Base-by-base conservation (phyloP, 805 yeast species). In the Kodamaea hsintzibuensis region DNA sequence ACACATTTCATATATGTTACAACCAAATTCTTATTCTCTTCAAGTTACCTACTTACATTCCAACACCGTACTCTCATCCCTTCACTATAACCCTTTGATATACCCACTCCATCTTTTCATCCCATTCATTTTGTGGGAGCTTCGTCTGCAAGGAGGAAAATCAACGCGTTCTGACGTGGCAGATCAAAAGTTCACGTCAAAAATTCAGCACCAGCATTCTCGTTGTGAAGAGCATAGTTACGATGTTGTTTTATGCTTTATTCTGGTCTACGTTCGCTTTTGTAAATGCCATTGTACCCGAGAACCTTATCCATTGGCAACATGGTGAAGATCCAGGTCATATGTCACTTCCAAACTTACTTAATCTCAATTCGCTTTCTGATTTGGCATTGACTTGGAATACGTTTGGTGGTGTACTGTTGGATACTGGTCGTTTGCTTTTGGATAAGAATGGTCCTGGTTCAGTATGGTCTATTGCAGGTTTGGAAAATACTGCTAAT, bases 371-470 rank as follows among this genome's bases (percentile, higher is more conserved):
- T 5, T 56, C 55, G 14, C 52, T 69, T 1, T 50, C 54, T 2
- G 71, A 68, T 9, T 57, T 76, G 18, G 55, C 52, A n/a, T 44
- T 54, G n/a, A 58, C 59, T 18, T 76, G 79, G 78, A 57, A 62
- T 5, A 43, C 63, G 13, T 50, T 54, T 13, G 57, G 59, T 7
- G 65, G 67, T 40, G 69, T 81, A 6, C 57, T 55, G 5, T 69
- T 82, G 39, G 73, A 74, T 37, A 81, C 79, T 49, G 89, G 89
- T 3, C 72, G 90, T 49, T 60, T 84, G 13, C 61, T 83, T 7
- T 64, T 67, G 17, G 55, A 54, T 6, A 58, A 69, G 13, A 57
- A 57, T 2, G 58, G 76, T 4, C 54, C 58, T 2, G 87, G 88
- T 12, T 66, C 81, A 0, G 47, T 84, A 2, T 81, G 85, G 84